Conservation (phyloP, 257 asterid species). For the Scutellaria barbata region DNA sequence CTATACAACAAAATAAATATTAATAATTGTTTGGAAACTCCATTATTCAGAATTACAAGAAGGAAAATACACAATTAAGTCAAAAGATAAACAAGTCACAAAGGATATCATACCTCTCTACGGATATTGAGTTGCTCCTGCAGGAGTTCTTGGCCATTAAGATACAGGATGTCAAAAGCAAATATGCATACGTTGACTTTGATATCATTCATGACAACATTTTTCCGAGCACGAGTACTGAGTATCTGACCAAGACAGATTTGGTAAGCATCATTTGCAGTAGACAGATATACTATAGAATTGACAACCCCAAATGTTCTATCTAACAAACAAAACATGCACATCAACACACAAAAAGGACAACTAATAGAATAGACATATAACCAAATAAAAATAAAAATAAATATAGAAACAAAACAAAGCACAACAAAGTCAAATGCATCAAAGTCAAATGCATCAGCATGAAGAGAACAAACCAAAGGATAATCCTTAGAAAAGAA, state of each 20-base stretch:
- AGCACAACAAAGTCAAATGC: neutral
- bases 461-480: neutral
- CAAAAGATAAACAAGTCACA: slow-evolving; percentile 20
- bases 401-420: neutral
- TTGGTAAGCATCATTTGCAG: slow-evolving; percentile 30
- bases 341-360: neutral
- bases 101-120: slow-evolving; percentile 68
- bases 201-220: slow-evolving; percentile 74
- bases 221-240: slow-evolving; percentile 89
- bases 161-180: slow-evolving; percentile 88
- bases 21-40: neutral
- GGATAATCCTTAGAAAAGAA: neutral
- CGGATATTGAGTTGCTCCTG: slow-evolving; percentile 85
- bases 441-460: slow-evolving; percentile 1
- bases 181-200: slow-evolving; percentile 89
- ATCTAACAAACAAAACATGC: slow-evolving; percentile 25
- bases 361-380: neutral
- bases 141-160: slow-evolving; percentile 82
- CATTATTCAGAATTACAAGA: slow-evolving; percentile 21
- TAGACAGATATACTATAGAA: slow-evolving; percentile 3
- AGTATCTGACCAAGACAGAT: slow-evolving; percentile 61
- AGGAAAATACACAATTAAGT: slow-evolving; percentile 19
- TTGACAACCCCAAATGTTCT: neutral
- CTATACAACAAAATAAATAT: neutral
- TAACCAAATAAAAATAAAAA: neutral